These are phyloP conservation scores for Irpex sp. DNA, from an alignment of 1,284 basidiomycete species.

Conservation along the genomic window DNA sequence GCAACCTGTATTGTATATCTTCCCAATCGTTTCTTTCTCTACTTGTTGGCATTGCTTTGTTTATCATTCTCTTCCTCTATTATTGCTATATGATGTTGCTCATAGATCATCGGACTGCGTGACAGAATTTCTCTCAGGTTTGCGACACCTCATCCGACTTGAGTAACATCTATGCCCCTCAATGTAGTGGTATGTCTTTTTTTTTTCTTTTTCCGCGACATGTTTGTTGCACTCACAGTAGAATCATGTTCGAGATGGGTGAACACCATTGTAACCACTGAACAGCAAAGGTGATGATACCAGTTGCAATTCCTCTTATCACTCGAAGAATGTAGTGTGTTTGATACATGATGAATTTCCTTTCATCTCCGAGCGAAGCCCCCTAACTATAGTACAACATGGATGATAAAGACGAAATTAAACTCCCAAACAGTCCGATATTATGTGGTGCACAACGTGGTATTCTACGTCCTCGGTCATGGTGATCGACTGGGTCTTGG, in stretches of 20 bases:
- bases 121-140: too few relatives aligned
- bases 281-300: too few relatives aligned
- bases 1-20: slow-evolving; percentile 7
- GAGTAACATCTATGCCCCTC: too few relatives aligned
- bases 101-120: not conserved
- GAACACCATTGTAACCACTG: too few relatives aligned
- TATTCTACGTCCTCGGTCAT: not conserved
- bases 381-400: not conserved
- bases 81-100: not conserved
- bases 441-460: not conserved
- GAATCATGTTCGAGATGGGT: too few relatives aligned
- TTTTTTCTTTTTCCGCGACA: too few relatives aligned
- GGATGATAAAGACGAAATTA: not conserved
- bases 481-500: not conserved
- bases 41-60: not conserved
- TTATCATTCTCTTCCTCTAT: not conserved
- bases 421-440: not conserved
- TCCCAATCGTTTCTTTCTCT: not conserved
- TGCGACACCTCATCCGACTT: too few relatives aligned
- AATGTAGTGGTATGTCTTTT: too few relatives aligned
- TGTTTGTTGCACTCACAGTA: too few relatives aligned
- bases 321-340: not conserved
- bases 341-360: slow-evolving; percentile 1
- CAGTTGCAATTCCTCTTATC: not conserved
- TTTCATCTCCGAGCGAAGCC: not conserved